Evolutionary conservation across 1,139 yeast genomes (phyloP).

Genomic region (Casaregolazyma suthepensis): DNA sequence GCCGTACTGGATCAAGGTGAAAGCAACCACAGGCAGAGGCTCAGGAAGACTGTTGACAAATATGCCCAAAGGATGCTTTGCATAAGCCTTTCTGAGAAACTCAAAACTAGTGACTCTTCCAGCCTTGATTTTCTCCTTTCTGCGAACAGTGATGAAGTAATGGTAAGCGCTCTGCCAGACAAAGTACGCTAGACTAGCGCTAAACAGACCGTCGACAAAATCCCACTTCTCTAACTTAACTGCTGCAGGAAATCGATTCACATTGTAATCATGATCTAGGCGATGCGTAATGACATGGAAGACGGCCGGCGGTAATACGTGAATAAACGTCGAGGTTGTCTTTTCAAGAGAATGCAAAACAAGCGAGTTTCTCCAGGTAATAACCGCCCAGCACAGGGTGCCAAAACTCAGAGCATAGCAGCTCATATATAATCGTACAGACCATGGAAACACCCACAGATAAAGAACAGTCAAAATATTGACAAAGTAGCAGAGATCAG

Average conservation of each 20-base stretch:
- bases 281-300: slow-evolving; percentile 85
- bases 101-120: slow-evolving; percentile 89
- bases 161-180: slow-evolving; percentile 92
- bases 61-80: slow-evolving; percentile 60
- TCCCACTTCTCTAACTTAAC: slow-evolving; percentile 62
- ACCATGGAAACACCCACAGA: slow-evolving; percentile 77
- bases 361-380: slow-evolving; percentile 91
- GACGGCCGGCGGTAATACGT: slow-evolving; percentile 82
- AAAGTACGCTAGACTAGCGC: slow-evolving; percentile 79
- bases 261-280: slow-evolving; percentile 50
- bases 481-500: slow-evolving; percentile 91
- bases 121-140: slow-evolving; percentile 72
- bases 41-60: slow-evolving; percentile 80
- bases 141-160: slow-evolving; percentile 78
- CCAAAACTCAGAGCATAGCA: slow-evolving; percentile 88
- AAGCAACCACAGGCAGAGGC: slow-evolving; percentile 76
- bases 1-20: slow-evolving; percentile 77
- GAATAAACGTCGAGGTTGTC: slow-evolving; percentile 89
- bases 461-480: slow-evolving; percentile 62
- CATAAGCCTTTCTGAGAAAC: slow-evolving; percentile 66
- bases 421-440: slow-evolving; percentile 64
- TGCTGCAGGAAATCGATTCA: slow-evolving; percentile 73
- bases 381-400: slow-evolving; percentile 86
- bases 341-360: slow-evolving; percentile 90
- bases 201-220: slow-evolving; percentile 61